phyloP scores from a whole-genome alignment of 148 eudicot species.

The Rhododendron henanense region DNA sequence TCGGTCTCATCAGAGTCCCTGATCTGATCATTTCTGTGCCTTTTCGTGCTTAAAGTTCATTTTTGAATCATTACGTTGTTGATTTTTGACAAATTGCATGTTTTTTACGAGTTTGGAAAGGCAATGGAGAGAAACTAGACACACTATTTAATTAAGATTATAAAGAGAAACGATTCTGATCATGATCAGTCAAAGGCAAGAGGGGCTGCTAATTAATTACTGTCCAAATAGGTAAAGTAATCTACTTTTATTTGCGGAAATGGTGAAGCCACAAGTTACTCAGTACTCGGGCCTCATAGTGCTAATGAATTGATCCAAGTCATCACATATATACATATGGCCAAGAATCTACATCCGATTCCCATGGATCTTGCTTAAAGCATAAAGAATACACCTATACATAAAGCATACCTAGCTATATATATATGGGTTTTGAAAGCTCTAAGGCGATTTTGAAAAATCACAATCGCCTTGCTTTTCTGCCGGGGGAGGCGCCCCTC shows the following conservation, averaged over 20 bases:
- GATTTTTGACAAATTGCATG: neutral
- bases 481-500: too few species aligned
- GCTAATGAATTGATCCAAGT: neutral
- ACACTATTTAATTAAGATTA: neutral
- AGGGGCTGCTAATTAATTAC: neutral
- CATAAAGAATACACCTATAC: neutral
- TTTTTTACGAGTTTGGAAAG: neutral
- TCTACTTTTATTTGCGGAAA: neutral
- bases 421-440: too few species aligned
- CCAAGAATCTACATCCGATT: conserved; percentile 6
- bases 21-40: neutral
- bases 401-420: neutral
- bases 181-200: neutral
- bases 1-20: neutral
- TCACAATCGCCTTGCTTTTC: too few species aligned
- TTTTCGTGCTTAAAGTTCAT: neutral
- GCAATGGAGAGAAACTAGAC: neutral
- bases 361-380: neutral
- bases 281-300: neutral
- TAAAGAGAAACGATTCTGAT: neutral
- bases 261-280: neutral
- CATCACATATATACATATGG: neutral
- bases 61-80: conserved; percentile 2
- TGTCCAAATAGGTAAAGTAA: neutral
- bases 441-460: too few species aligned